Conservation (phyloP, 2,329 filamentous ascomycete species). For the Penicillium sp. region DNA sequence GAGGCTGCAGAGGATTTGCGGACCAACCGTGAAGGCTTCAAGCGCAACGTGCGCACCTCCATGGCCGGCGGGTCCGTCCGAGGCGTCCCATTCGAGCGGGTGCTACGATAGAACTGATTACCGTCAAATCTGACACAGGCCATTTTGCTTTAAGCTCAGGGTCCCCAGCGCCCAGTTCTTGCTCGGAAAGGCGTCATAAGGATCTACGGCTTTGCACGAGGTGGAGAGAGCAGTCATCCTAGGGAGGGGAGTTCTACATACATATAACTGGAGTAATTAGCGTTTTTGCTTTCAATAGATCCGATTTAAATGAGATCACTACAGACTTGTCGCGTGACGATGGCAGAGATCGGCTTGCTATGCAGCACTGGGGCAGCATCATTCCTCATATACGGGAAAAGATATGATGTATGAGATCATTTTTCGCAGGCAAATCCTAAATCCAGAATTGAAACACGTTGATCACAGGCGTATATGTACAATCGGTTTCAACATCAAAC, state of each 20-base stretch:
- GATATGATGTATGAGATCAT: not conserved
- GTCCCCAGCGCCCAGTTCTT: not conserved
- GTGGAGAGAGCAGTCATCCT: conserved; percentile 1
- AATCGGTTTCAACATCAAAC: conserved; percentile 21
- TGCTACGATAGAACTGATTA: conserved; percentile 54
- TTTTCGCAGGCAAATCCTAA: conserved; percentile 15
- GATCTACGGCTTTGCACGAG: conserved; percentile 14
- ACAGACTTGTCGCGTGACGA: not conserved
- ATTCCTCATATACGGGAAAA: not conserved
- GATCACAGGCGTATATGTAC: conserved; percentile 31
- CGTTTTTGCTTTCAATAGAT: conserved; percentile 31
- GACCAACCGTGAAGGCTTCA: conserved; percentile 79
- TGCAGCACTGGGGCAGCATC: not conserved
- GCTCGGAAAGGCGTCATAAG: conserved; percentile 8
- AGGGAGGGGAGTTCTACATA: conserved; percentile 17
- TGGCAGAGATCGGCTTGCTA: not conserved
- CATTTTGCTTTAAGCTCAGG: not conserved
- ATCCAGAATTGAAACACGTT: conserved; percentile 20
- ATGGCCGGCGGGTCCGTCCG: conserved; percentile 77
- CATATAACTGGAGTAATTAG: conserved; percentile 32
- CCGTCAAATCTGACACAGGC: not conserved
- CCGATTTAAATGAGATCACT: conserved; percentile 1
- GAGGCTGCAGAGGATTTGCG: conserved; percentile 92
- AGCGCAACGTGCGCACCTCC: conserved; percentile 76
- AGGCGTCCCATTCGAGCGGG: conserved; percentile 69